Conservation (phyloP, 1,284 basidiomycete species). For the Trametes versicolor region DNA sequence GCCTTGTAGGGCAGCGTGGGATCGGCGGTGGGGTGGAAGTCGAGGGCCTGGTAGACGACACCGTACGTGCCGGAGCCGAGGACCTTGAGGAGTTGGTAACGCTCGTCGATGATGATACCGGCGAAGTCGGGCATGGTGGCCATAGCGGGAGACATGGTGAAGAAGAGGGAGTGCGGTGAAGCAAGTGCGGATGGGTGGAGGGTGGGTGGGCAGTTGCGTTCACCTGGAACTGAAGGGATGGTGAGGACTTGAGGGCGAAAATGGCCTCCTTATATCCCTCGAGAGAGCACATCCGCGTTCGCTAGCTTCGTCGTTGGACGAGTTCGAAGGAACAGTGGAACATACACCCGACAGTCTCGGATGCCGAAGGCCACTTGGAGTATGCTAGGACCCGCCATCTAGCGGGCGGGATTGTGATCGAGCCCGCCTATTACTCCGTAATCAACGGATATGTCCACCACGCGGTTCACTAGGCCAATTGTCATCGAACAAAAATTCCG, state of each 20-base stretch:
- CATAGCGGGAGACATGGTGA: constrained; percentile 22
- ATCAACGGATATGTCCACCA: background rate
- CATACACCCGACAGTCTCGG: constrained; percentile 4
- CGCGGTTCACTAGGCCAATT: too few species aligned
- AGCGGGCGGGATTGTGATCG: constrained; percentile 12
- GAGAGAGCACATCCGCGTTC: constrained; percentile 7
- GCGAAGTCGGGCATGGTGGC: constrained; percentile 35
- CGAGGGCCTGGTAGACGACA: constrained; percentile 46
- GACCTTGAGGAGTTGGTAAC: constrained; percentile 29
- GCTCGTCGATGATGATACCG: constrained; percentile 23
- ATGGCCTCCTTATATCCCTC: constrained; percentile 15
- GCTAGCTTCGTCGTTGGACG: background rate
- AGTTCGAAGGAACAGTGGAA: constrained; percentile 8
- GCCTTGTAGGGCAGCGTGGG: constrained; percentile 31
- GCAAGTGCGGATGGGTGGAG: constrained; percentile 16
- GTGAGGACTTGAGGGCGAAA: constrained; percentile 13
- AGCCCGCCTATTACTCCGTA: background rate
- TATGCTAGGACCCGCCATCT: background rate
- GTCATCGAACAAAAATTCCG: too few species aligned
- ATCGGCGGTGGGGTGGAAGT: constrained; percentile 32
- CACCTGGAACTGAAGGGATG: constrained; percentile 22
- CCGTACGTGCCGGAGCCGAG: constrained; percentile 47
- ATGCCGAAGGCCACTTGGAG: background rate
- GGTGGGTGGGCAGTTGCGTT: constrained; percentile 23
- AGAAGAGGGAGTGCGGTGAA: constrained; percentile 5